Conservation (phyloP, 73 alveolate species). For the Stentor coeruleus region DNA sequence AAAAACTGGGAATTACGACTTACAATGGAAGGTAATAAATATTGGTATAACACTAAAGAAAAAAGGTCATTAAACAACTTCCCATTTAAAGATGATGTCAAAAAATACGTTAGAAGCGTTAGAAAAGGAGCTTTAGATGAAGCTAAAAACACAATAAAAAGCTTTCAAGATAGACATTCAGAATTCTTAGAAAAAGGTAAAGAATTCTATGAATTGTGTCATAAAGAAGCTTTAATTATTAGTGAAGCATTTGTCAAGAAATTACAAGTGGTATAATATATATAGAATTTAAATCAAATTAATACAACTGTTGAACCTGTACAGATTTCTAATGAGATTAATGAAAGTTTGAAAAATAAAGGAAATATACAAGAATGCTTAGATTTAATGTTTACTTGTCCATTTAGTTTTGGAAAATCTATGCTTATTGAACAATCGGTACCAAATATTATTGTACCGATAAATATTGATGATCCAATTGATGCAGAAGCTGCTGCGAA, state of each 20-base stretch:
- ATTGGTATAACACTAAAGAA: conserved; percentile 23
- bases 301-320: not conserved
- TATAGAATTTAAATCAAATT: not conserved
- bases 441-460: no score
- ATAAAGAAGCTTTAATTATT: not conserved
- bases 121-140: not conserved
- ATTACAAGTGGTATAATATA: no score
- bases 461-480: no score
- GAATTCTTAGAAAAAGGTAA: conserved; percentile 11
- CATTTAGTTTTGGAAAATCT: conserved; percentile 1
- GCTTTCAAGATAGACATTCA: not conserved
- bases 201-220: not conserved
- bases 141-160: not conserved
- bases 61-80: not conserved
- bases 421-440: not conserved
- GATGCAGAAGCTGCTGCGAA: no score
- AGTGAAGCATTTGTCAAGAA: not conserved
- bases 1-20: conserved; percentile 18
- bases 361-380: not conserved
- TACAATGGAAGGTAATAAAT: conserved; percentile 5
- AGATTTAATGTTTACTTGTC: not conserved
- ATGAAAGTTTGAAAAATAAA: not conserved
- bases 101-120: not conserved
- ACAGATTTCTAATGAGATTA: not conserved
- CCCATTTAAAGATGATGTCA: conserved; percentile 12